A percentile compares a stretch with the other conserved stretches of the same genome.
Evolutionary conservation across 345 rosid species (phyloP).

Genomic region (Mallotus nudiflorus): DNA sequence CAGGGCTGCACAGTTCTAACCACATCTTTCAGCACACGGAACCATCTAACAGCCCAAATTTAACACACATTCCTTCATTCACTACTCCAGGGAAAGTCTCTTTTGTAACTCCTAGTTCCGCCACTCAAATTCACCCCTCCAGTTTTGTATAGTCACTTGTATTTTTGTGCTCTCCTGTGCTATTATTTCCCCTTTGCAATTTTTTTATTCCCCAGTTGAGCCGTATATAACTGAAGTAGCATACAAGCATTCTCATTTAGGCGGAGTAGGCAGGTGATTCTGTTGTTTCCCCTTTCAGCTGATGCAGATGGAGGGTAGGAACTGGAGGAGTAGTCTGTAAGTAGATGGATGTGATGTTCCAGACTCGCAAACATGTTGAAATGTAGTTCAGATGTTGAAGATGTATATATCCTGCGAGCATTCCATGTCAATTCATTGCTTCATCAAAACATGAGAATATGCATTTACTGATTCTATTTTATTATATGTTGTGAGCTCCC

Average conservation of each 20-base stretch:
- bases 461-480: no score
- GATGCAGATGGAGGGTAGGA: background rate
- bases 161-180: background rate
- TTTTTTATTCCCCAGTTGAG: background rate
- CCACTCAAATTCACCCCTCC: conserved; percentile 12
- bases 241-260: background rate
- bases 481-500: no score
- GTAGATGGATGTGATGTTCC: background rate
- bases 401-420: no score
- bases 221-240: conserved; percentile 5
- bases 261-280: conserved; percentile 7
- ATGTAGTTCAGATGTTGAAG: background rate
- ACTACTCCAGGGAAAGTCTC: conserved; percentile 8
- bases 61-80: conserved; percentile 16
- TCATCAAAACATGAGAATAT: no score
- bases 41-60: conserved; percentile 12
- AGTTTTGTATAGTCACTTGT: conserved; percentile 21
- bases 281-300: background rate
- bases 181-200: background rate
- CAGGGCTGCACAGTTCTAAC: conserved; percentile 6
- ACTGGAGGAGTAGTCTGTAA: background rate
- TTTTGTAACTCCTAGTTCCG: conserved; percentile 7
- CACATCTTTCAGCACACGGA: conserved; percentile 2
- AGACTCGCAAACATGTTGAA: background rate
- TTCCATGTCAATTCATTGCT: no score